Evolutionary conservation across 805 yeast species (phyloP), one percentile per base, ranked within the genome.

Genomic region (Spathaspora arborariae): DNA sequence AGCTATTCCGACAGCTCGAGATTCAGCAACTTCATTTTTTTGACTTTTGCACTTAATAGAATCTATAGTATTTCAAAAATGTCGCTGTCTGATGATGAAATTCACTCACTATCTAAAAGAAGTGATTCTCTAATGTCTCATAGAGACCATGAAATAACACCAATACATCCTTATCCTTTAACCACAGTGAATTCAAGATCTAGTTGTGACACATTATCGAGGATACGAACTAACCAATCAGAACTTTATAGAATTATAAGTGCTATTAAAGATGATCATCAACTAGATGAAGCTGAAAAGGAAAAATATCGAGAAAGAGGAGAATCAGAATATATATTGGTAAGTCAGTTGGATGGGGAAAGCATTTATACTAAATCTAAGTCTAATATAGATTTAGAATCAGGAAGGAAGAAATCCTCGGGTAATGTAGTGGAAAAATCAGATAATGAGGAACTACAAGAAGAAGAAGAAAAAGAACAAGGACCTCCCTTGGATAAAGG

Each of bases 401-500:
- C 46, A 45, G 26, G 15, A 4, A 30, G 45, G 42, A 13, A 36
- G 36, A 20, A 26, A 30, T 24, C 27, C 10, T 24, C 11, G 24
- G 30, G 35, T 13, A 20, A 35, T 20, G 43, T 5, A 16, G 44
- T 15, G 26, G 9, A 13, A 3, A 6, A 10, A 27, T n/a, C 18
- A 8, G 33, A 30, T n/a, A 16, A 7, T 18, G 16, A 9, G 43
- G 8, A 33, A 6, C 42, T 26, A 16, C 19, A 15, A 11, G 18
- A 16, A 9, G 26, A 37, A 11, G 50, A 48, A 19, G 45, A 41
- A 20, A 20, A 11, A 20, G 44, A 30, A 9, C 43, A 42, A 10
- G 45, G 34, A 15, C 54, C 51, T 6, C 50, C 51, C 1, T 33
- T 35, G 8, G 85, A 83, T 40, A 78, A 81, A 2, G 81, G 85